Base-by-base conservation (phyloP, 345 rosid species). In the Bruguiera gymnorhiza region DNA sequence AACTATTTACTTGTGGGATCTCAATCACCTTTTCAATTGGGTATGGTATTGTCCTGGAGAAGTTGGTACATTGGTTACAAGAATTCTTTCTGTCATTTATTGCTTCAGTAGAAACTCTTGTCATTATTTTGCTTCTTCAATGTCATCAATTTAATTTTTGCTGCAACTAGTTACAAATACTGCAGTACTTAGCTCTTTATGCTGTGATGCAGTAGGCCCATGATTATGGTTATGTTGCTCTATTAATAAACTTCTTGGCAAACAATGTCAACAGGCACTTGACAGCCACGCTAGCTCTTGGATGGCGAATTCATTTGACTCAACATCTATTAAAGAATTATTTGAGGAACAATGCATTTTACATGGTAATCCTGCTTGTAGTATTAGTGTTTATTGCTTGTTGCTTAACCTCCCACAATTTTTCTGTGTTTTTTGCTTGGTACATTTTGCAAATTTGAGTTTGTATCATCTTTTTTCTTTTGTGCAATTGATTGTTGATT, bases 301-400 rank as follows among this genome's bases (percentile, higher is more conserved):
- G 89, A 63, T 95, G 99, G 99, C 90, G 99, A 84, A 86, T 88
- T 73, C 89, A 88, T 55, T 79, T 95, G 86, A 95, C 99, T 62
- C 90, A 86, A 60, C 98, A 95, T 86, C 75, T 95, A 71, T 87
- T 92, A 24, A 84, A 84, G 82, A 90, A 84, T 74, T 95, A 95
- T 80, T 80, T 95, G 81, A 90, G 87, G 84, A 86, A 90, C 76
- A 95, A 95, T 82, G 87, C 98, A 46, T 95, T 95, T 83, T 95
- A 95, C 90, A 88, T 88, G 97, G 99, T 95, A 80, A 74, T 56
- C 61, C 30, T 21, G 5, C 36, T 60, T 64, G 30, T 5, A 52
- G 46, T 36, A 46, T 27, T 20, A 10, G 0, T 27, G 18, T 29
- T 31, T 8, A 18, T 68, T 68, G 29, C 69, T 48, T 60, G 8